Conservation (phyloP, 257 asterid species). For the Przewalskia tangutica region DNA sequence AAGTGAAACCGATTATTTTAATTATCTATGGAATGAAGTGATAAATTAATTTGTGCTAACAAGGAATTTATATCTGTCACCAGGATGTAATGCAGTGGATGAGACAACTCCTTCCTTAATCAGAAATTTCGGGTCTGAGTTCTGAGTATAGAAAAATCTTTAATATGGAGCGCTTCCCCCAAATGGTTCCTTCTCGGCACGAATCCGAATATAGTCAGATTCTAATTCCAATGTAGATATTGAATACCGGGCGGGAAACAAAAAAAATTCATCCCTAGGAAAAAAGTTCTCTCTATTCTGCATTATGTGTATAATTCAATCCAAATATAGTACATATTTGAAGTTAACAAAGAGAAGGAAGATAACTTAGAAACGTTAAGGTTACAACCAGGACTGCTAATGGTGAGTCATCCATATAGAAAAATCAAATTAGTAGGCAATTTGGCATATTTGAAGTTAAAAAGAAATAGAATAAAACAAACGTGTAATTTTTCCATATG, state of each 20-base stretch:
- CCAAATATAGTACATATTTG: neutral
- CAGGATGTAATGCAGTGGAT: too few relatives aligned
- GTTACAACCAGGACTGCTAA: neutral
- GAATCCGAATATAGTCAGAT: too few relatives aligned
- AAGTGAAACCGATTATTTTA: neutral
- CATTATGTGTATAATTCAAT: neutral
- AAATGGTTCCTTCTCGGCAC: too few relatives aligned
- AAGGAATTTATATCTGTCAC: too few relatives aligned
- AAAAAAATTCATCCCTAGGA: neutral
- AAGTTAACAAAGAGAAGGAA: neutral
- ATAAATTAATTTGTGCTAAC: neutral
- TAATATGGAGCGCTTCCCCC: too few relatives aligned
- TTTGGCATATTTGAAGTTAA: neutral
- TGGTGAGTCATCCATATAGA: neutral
- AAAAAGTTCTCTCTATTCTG: neutral
- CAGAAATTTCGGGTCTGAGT: too few relatives aligned
- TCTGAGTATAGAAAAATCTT: too few relatives aligned
- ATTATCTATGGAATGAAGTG: neutral
- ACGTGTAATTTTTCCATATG: neutral
- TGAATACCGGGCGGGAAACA: too few relatives aligned
- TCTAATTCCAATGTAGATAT: neutral
- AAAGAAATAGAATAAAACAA: neutral
- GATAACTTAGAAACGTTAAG: neutral
- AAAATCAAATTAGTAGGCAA: neutral
- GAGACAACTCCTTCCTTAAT: too few relatives aligned